Conservation (phyloP, 176 grass and related monocot species). For the Echinochloa phyllopogon region DNA sequence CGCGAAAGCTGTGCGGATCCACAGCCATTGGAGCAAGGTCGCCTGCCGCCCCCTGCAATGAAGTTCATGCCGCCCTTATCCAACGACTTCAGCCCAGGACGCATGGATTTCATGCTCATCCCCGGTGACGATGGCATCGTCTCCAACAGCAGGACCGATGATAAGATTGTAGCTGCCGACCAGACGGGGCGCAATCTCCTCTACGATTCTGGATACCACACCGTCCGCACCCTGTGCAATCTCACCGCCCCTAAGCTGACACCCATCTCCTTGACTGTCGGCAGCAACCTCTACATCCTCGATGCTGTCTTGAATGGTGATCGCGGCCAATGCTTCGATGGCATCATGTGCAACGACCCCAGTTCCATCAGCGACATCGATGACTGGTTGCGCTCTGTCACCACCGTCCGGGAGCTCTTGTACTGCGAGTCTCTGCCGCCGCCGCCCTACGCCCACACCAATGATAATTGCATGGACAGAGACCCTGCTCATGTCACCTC, state of each 20-base stretch:
- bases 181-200: not conserved
- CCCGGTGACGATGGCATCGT: not conserved
- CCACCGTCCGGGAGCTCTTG: not conserved
- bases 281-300: not conserved
- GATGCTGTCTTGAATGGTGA: not conserved
- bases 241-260: not conserved
- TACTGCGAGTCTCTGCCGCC: not conserved
- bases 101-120: not conserved
- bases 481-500: not conserved
- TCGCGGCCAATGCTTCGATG: not conserved
- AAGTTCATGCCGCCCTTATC: not conserved
- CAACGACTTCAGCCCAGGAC: not conserved
- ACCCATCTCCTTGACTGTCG: not conserved
- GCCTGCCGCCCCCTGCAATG: not conserved
- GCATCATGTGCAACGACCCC: not conserved
- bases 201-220: not conserved
- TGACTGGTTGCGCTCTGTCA: not conserved
- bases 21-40: not conserved
- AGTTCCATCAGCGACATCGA: not conserved
- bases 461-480: not conserved
- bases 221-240: not conserved
- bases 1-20: not conserved
- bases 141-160: too few relatives aligned
- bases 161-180: not conserved
- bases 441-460: not conserved